Percentiles rank a stretch among this genome's conserved stretches.
Conservation (phyloP, 176 grass and related monocot species). For the Carex pumila region DNA sequence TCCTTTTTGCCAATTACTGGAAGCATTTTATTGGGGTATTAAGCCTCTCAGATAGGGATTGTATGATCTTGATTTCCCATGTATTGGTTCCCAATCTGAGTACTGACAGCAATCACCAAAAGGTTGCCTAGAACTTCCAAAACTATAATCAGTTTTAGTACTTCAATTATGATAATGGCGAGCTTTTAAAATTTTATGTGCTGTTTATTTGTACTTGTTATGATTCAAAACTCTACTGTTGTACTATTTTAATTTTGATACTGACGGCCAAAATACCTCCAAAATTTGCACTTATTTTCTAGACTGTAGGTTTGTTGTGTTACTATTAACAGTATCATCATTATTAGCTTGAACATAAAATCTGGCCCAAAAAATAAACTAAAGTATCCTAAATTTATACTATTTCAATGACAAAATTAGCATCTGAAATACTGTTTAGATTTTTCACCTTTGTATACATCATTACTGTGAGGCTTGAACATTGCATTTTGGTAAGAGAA, state of each 20-base stretch:
- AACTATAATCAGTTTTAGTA: background rate
- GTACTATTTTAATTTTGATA: background rate
- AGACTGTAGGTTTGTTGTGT: background rate
- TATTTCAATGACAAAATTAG: too few species aligned
- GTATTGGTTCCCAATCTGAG: background rate
- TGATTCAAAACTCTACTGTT: background rate
- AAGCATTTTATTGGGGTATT: background rate
- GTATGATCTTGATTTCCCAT: background rate
- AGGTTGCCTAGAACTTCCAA: background rate
- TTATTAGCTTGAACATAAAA: background rate
- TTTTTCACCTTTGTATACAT: too few species aligned
- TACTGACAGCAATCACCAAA: background rate
- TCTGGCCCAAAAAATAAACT: too few species aligned
- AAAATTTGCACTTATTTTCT: background rate
- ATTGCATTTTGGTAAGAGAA: background rate
- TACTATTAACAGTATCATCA: background rate
- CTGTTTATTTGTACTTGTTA: background rate
- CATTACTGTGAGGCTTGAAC: background rate
- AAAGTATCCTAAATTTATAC: too few species aligned
- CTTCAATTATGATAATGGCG: background rate
- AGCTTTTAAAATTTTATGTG: background rate
- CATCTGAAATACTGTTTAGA: too few species aligned
- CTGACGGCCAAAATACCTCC: background rate
- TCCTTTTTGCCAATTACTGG: background rate
- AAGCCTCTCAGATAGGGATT: background rate